Evolutionary conservation across 176 grass and related monocot genomes (phyloP).

Genomic region (Alopecurus myosuroides): DNA sequence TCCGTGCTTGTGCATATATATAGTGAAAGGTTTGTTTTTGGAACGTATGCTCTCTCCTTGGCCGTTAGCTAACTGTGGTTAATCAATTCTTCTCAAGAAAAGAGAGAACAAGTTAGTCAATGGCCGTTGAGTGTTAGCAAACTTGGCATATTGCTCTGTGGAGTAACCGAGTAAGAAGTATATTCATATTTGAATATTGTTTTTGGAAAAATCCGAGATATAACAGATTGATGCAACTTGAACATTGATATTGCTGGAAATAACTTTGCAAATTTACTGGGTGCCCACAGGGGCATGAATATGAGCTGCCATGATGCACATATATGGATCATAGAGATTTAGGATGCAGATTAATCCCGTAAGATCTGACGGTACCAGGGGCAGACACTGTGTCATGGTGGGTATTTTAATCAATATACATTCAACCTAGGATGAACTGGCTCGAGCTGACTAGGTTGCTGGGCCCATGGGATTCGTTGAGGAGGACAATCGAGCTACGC

Average conservation of each 20-base stretch:
- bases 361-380: neutral
- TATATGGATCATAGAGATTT: neutral
- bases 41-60: neutral
- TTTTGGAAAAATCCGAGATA: neutral
- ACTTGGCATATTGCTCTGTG: neutral
- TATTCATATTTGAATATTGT: neutral
- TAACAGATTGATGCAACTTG: neutral
- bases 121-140: neutral
- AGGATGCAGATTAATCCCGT: neutral
- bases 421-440: neutral
- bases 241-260: neutral
- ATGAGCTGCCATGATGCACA: neutral
- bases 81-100: neutral
- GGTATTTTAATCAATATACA: no score
- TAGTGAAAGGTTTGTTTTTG: neutral
- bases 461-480: neutral
- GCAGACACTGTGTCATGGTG: no score
- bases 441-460: neutral
- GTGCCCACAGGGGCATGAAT: neutral
- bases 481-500: neutral
- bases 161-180: neutral
- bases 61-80: neutral
- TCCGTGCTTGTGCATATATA: neutral
- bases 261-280: neutral
- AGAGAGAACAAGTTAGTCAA: neutral